Evolutionary conservation across 805 yeast genomes (phyloP), one percentile per base, ranked within the genome.

Genomic region (Saccharomycodes ludwigii): DNA sequence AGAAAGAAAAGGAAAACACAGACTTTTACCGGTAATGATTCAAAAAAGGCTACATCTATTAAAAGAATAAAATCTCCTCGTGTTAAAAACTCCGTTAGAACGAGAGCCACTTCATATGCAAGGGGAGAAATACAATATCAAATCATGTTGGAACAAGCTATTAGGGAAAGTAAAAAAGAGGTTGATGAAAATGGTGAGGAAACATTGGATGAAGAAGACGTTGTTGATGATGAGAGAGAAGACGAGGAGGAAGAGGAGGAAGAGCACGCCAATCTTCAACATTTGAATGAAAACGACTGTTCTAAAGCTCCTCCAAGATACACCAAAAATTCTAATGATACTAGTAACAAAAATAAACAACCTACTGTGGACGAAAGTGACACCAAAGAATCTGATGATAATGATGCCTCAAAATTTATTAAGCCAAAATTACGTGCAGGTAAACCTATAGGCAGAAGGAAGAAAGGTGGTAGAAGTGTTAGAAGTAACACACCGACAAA

Each of bases 81-180:
- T 11, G 7, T n/a, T n/a, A 24, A 13, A 24, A 13, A 15, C 11
- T 13, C 12, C 17, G 56, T 51, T 33, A 52, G 60, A 27, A 59
- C 56, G 29, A 42, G 63, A 24, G 63, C 59, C 6, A 59, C 62
- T 5, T 54, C 48, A 17, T 46, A 49, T 31, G 59, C 63, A 3
- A 51, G 65, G 37, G 65, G 61, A 37, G 67, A 62, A 33, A 58
- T 59, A n/a, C 60, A 63, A 24, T 62, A 60, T 36, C 65, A 60
- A 40, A 50, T 56, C 18, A 50, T 61, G 54, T 41, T 62, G 10
- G 59, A 62, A 34, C 50, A 61, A 34, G 67, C 58, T 1, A 47
- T 62, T 31, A 54, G 54, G 27, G 66, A 60, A 36, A 58, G 65
- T 32, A 52, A 54, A 39, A 53, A 54, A 23, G 57, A 58, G 18